phyloP scores from a whole-genome alignment of 148 eudicot genomes.

The Silene uniflora region DNA sequence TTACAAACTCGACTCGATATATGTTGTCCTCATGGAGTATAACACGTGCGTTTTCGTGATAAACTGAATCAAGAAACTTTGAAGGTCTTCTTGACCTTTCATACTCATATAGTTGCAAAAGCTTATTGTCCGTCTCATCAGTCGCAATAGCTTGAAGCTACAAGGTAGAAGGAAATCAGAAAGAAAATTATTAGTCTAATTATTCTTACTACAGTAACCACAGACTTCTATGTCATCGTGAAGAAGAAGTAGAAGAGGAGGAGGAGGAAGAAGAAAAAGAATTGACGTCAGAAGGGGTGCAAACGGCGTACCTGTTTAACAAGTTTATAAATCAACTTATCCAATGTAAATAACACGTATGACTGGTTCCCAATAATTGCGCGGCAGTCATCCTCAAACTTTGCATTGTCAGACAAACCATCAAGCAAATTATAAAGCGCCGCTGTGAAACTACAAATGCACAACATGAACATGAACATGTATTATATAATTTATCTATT shows the following conservation, averaged over 20 bases:
- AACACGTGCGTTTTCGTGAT: conserved; percentile 84
- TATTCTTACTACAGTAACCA: no score
- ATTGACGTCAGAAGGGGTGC: no score
- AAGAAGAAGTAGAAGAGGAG: neutral
- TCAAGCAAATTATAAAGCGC: conserved; percentile 84
- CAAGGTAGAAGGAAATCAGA: conserved; percentile 18
- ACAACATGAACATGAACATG: conserved; percentile 2
- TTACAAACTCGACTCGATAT: conserved; percentile 80
- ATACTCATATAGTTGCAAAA: conserved; percentile 75
- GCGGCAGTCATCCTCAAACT: conserved; percentile 93
- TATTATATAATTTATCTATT: neutral
- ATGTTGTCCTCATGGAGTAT: conserved; percentile 88
- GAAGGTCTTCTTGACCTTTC: conserved; percentile 71
- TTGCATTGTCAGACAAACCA: conserved; percentile 87
- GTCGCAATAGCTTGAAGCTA: conserved; percentile 89
- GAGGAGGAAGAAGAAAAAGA: no score
- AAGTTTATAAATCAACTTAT: conserved; percentile 86
- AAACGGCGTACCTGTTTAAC: conserved; percentile 70
- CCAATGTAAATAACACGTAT: conserved; percentile 85
- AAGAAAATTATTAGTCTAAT: neutral
- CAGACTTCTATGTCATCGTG: neutral
- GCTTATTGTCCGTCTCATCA: conserved; percentile 80
- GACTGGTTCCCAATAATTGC: conserved; percentile 87
- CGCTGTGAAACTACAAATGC: conserved; percentile 58
- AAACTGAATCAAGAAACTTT: conserved; percentile 65